Evolutionary conservation across 2,329 filamentous ascomycete species (phyloP).

Genomic region (Neofusicoccum ribis): DNA sequence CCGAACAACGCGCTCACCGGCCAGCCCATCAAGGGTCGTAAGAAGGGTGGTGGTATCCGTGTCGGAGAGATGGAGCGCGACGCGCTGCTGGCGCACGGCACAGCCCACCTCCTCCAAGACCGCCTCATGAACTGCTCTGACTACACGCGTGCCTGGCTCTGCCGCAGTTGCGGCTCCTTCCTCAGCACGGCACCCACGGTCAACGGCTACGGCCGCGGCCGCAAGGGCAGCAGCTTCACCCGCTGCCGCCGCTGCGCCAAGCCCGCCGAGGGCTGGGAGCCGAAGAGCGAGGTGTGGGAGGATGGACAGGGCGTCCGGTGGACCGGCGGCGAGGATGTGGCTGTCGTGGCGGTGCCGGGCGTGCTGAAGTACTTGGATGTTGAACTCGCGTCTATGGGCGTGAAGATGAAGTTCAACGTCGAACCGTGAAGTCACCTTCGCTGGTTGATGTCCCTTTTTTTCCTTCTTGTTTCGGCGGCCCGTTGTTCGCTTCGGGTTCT

Average conservation of each 20-base stretch:
- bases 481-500: background rate
- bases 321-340: constrained; percentile 87
- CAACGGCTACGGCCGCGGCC: constrained; percentile 56
- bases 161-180: constrained; percentile 86
- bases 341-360: constrained; percentile 87
- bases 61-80: constrained; percentile 99
- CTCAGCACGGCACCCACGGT: constrained; percentile 81
- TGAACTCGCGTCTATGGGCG: constrained; percentile 93
- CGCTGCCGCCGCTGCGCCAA: constrained; percentile 78
- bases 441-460: background rate
- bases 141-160: constrained; percentile 86
- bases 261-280: constrained; percentile 45
- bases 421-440: constrained; percentile 28
- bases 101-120: constrained; percentile 91
- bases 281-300: constrained; percentile 79
- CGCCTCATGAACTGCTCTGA: constrained; percentile 96
- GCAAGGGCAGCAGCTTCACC: constrained; percentile 61
- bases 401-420: constrained; percentile 90
- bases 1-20: constrained; percentile 87
- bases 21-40: constrained; percentile 95
- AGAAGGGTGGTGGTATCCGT: constrained; percentile 96
- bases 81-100: constrained; percentile 89
- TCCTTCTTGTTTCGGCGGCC: background rate
- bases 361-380: constrained; percentile 93
- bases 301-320: constrained; percentile 83